Evolutionary conservation across 768 basidiomycete species (phyloP).

Genomic region (Dentipellis fragilis): DNA sequence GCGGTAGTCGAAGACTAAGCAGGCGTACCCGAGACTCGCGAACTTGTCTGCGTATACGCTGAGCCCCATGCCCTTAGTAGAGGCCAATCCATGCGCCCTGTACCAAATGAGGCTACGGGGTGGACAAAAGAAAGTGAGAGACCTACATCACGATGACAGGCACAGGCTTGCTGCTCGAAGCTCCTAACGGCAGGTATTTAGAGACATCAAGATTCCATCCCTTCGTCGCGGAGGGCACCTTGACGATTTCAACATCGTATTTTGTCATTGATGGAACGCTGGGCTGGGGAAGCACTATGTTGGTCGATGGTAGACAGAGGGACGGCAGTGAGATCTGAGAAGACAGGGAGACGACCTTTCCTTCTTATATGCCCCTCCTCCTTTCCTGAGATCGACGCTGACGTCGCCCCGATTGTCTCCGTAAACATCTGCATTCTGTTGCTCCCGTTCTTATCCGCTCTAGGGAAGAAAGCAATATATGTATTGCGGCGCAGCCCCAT

Average conservation of each 20-base stretch:
- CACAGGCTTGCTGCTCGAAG: not conserved
- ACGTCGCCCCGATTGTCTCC: no score
- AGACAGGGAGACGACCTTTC: no score
- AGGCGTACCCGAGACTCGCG: conserved; percentile 22
- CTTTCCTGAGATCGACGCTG: no score
- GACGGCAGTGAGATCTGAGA: no score
- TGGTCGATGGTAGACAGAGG: no score
- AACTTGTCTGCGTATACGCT: conserved; percentile 22
- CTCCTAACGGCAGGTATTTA: conserved; percentile 21
- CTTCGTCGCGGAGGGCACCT: conserved; percentile 22
- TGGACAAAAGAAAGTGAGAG: not conserved
- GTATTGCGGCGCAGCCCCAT: no score
- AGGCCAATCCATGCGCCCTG: conserved; percentile 26
- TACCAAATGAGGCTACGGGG: not conserved
- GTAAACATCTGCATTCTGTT: no score
- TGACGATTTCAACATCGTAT: conserved; percentile 9
- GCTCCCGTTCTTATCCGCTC: no score
- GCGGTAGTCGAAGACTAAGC: conserved; percentile 28
- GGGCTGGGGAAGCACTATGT: no score
- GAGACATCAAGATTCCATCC: conserved; percentile 27
- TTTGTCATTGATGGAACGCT: no score
- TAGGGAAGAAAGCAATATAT: no score
- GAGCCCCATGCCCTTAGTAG: conserved; percentile 24
- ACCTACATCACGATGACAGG: conserved; percentile 24
- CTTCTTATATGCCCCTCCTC: no score